These are phyloP conservation scores for Kodamaea ohmeri DNA, from an alignment of 1,139 yeast genomes.

Conservation along the genomic window DNA sequence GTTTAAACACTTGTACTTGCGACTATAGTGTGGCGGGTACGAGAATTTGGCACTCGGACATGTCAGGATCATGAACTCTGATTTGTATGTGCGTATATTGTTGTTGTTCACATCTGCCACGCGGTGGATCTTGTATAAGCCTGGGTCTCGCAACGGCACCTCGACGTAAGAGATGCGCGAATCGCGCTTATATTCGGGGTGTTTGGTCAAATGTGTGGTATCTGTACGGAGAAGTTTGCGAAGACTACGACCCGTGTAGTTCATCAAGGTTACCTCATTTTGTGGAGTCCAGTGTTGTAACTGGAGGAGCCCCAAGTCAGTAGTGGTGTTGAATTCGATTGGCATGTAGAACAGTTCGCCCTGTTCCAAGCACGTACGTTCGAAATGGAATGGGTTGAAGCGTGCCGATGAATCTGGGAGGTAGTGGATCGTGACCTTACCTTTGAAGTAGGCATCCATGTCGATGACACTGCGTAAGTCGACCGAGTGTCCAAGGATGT, in stretches of 20 bases:
- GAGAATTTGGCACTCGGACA: constrained; percentile 72
- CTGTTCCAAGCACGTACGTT: constrained; percentile 55
- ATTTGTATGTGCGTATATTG: constrained; percentile 60
- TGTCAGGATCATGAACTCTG: constrained; percentile 63
- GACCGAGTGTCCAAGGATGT: constrained; percentile 60
- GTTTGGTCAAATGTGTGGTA: constrained; percentile 32
- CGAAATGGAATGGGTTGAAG: constrained; percentile 70
- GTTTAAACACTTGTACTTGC: constrained; percentile 55
- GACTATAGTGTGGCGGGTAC: constrained; percentile 28
- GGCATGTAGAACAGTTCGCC: constrained; percentile 50
- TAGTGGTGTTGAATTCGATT: constrained; percentile 76
- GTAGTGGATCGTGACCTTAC: constrained; percentile 80
- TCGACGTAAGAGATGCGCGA: constrained; percentile 46
- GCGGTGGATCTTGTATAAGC: constrained; percentile 63
- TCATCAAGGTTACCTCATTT: constrained; percentile 45
- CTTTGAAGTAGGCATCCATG: constrained; percentile 74
- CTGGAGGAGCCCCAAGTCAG: constrained; percentile 67
- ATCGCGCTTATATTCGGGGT: constrained; percentile 24
- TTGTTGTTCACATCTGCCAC: constrained; percentile 67
- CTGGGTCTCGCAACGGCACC: constrained; percentile 64
- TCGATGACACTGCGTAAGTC: constrained; percentile 48
- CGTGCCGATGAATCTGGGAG: constrained; percentile 89
- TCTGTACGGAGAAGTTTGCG: constrained; percentile 42
- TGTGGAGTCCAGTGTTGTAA: constrained; percentile 59
- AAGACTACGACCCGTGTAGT: constrained; percentile 59